Base-by-base conservation (phyloP, 495 filamentous ascomycete genomes). In the Baudoinia panamericana region DNA sequence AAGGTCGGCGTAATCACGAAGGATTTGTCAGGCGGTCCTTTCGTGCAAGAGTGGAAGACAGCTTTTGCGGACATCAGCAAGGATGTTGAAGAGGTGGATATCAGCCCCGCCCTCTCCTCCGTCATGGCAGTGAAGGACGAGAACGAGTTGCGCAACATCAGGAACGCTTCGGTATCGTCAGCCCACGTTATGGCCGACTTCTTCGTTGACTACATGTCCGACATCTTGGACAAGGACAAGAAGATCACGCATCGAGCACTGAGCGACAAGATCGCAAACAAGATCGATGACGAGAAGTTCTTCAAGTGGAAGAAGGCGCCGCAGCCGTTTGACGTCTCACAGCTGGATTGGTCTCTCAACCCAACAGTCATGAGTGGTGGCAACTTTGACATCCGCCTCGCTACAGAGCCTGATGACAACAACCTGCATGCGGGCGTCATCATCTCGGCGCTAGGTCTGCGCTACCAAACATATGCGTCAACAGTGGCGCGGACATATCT, bases 151-250 rank as follows among this genome's bases (percentile, higher is more conserved):
- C 85, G 92, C 30, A 76, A 79, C 1, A 93, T 96, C 71, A 76
- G 92, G 30, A 87, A 84, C 51, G 84, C 90, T 3, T 92, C 90
- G 11, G 76, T 87, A 52, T 87, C 88, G 22, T 92, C 86, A 46
- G 85, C 87, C 43, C 86, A 83, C 29, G 66, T 95, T 24, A 83
- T 96, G 73, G 81, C 81, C 17, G 82, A 84, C 39, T 96, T 86
- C 59, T 95, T 95, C 57, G 75, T 95, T 39, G 92, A 96, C 57
- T 84, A 94, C 56, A 95, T 99, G 86, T 93, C 88, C 29, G 78
- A 77, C 44, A 75, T 95, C 35, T 72, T 99, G 41, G 90, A 99
- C 48, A 78, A 81, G 47, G 90, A 94, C 58, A 92, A 94, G 65
- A 93, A 94, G 53, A 84, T 96, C 55, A 88, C 84, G 25, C 88